Evolutionary conservation across 768 basidiomycete genomes (phyloP), one percentile per base, ranked within the genome.

Genomic region (Leccinellum luteum): DNA sequence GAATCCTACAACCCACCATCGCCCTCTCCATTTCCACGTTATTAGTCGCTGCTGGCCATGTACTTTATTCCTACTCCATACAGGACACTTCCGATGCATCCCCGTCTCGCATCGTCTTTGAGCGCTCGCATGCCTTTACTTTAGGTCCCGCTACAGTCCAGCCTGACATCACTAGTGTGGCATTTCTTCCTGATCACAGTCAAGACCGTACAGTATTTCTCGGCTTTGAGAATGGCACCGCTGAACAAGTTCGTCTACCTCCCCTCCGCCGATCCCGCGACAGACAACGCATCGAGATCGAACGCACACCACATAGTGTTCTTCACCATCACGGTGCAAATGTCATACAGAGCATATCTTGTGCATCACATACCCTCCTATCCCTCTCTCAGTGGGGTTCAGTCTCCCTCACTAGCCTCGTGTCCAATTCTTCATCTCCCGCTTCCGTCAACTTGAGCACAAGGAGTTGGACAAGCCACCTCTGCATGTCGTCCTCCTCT

Each of bases 381-480:
- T 82, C 86, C 3, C 64, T 91, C 14, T 86, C 89, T 14, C 76
- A 82, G 10, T 71, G 64, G 49, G 88, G 88, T 45, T 74, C 69
- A 32, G 85, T 77, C 44, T 73, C 73, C 31, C 69, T 84, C 52
- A 67, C 67, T 55, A 64, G 75, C 54, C 55, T 69, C 57, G 59
- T 52, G 57, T 62, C 59, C 41, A 31, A 64, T n/a, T 54, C 64
- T 52, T 48, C 59, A 12, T 47, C 68, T 6, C 31, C 66, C 14
- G 61, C 71, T 0, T 65, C 72, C 32, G 67, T 86, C 38, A 69
- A 82, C 47, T 69, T 90, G 34, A 68, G 77, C 45, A 60, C 72
- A 4, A 84, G 83, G 43, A 81, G 84, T 62, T 92, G 90, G 90
- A 71, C 78, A 6, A 80, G 82, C 21, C 76, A 85, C 61, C 79